These are phyloP conservation scores for Colletotrichum tamarilloi DNA, from an alignment of 2,329 filamentous ascomycete species.

Conservation along the genomic window DNA sequence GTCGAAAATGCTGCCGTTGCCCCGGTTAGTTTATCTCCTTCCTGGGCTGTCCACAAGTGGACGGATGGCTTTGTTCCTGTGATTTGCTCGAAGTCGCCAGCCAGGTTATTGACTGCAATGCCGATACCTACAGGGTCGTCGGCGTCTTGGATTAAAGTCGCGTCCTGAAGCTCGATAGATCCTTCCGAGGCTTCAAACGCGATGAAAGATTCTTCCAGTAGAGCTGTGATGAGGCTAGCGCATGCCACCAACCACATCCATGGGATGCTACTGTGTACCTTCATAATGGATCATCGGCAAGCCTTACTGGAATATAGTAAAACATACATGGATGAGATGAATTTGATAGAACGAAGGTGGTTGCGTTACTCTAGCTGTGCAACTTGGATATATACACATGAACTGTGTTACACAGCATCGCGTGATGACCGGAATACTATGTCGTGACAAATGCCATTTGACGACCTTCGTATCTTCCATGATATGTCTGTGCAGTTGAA, in stretches of 20 bases:
- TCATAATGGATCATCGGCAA: background rate
- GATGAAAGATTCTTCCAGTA: conserved; percentile 8
- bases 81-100: conserved; percentile 20
- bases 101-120: conserved; percentile 18
- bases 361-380: background rate
- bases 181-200: background rate
- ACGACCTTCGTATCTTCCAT: background rate
- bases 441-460: background rate
- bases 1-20: background rate
- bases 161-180: conserved; percentile 17
- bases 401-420: background rate
- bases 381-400: background rate
- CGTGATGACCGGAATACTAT: background rate
- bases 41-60: background rate
- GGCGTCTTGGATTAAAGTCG: background rate
- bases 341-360: background rate
- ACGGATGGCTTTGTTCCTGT: conserved; percentile 21
- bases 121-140: conserved; percentile 18
- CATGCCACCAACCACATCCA: background rate
- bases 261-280: background rate
- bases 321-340: background rate
- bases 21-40: background rate
- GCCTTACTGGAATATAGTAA: no score
- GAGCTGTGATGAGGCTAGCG: background rate
- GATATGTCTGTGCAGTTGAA: background rate